Base-by-base conservation (phyloP, 1,284 basidiomycete species). In the Crepidotus sp. region DNA sequence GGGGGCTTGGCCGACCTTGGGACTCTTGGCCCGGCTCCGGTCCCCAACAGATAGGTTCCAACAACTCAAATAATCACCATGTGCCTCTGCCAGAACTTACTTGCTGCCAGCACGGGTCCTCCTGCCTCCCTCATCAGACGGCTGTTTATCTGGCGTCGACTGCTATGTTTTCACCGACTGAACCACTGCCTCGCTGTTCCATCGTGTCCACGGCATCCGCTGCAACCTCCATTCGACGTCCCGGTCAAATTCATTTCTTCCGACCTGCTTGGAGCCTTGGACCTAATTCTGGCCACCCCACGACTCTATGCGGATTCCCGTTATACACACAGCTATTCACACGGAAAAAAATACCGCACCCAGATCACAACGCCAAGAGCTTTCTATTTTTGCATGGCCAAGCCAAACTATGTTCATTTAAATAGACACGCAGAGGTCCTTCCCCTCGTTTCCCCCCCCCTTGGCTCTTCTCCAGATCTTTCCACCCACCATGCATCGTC, bases 401-500 rank as follows among this genome's bases (percentile, higher is more conserved):
- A 33, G 31, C 31, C 31, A 33, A 33, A 19, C 30, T 31, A 31
- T 31, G 30, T 31, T 31, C 31, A 33, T 33, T 33, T 33, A 25
- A 36, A 22, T 36, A 36, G 18, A 35, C 33, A 14, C 13, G 4
- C 21, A 35, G 19, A 2, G 19, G 3, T 19, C 18, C 14, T 11
- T 11, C 21, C 14, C 30, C 30, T 14, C 14, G 11, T 29, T 15
- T 4, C 18, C 13, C 30, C 18, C 13, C 30, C n/a, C 30, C 18
- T 6, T 21, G 17, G 10, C 15, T 18, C 31, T 19, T 11, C 21
- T n/a, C 40, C 34, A 40, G 17, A 25, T 18, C 26, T 15, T 19
- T 19, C 11, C 14, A 7, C 9, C 29, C 24, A 22, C 22, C n/a
- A 52, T 52, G 47, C 46, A 45, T 19, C 46, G 35, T 26, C 29